Base-by-base conservation (phyloP, 2,329 filamentous ascomycete genomes). In the Nothophoma quercina region DNA sequence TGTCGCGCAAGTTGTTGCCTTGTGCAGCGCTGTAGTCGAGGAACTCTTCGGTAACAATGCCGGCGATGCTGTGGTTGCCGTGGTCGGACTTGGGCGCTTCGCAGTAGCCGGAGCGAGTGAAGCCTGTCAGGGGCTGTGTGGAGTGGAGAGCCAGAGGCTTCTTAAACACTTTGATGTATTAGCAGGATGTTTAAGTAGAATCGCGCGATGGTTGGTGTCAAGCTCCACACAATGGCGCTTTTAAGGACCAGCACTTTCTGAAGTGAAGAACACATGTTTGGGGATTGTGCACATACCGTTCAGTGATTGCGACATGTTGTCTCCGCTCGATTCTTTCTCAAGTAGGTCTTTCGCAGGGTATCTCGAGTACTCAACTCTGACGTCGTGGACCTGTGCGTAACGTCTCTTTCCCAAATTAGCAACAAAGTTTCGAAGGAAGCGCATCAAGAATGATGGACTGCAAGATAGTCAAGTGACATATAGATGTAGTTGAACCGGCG, bases 91-190 rank as follows among this genome's bases (percentile, higher is more conserved):
- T 68, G 4, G 81, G 82, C 4, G 81, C 78, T 55, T 81, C 76
- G 73, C 85, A 87, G 71, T 85, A 87, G 16, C 85, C 85, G 52
- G 83, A 84, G 39, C 84, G 81, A 59, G 83, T 80, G 75, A 81
- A 87, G 45, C 85, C 85, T 1, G 85, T 87, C 65, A 83, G 77
- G 7, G 85, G 85, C 39, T 78, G 76, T 48, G 81, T 81, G 28
- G 80, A 83, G 74, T 86, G 84, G 25, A 83, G 74, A 21, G 79
- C 71, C 12, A 87, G 79, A n/a, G 83, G 84, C 51, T 83, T 79
- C 35, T 81, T 80, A 73, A 85, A 80, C 32, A 86, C 83, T 83
- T 29, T 33, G n/a, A 8, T 39, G 12, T 42, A 50, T 55, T 22
- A 56, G 43, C 13, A 35, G 16, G n/a, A 7, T 16, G 30, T 16